Evolutionary conservation across 202 grass and related monocot species (phyloP).

Genomic region (Zoysia matrella): DNA sequence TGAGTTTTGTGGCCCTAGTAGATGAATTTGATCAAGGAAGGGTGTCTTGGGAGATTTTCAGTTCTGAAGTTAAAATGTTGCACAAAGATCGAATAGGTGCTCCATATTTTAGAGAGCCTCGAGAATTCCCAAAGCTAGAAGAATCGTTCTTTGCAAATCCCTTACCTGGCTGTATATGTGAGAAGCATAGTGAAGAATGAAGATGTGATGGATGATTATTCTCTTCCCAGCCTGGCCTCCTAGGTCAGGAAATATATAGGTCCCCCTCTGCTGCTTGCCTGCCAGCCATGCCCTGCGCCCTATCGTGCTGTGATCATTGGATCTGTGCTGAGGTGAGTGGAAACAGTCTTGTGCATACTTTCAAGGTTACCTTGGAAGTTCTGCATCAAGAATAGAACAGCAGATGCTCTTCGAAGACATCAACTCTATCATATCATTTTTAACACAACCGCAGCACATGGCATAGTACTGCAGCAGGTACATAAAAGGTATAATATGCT

Average conservation of each 20-base stretch:
- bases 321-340: neutral
- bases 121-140: slow-evolving; percentile 92
- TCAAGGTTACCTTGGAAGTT: slow-evolving; percentile 3
- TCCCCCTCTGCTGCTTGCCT: neutral
- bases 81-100: slow-evolving; percentile 70
- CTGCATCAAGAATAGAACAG: neutral
- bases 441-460: slow-evolving; percentile 4
- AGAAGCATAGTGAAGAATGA: slow-evolving; percentile 67
- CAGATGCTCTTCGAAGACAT: neutral
- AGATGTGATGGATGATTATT: slow-evolving; percentile 10
- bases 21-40: slow-evolving; percentile 87
- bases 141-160: slow-evolving; percentile 97
- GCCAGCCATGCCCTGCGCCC: neutral
- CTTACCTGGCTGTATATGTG: slow-evolving; percentile 89
- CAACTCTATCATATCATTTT: neutral
- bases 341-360: neutral
- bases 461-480: slow-evolving; percentile 6
- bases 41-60: slow-evolving; percentile 81
- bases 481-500: slow-evolving; percentile 29
- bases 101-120: slow-evolving; percentile 82
- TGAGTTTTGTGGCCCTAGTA: slow-evolving; percentile 77
- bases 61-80: slow-evolving; percentile 77
- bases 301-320: neutral
- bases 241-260: slow-evolving; percentile 20
- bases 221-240: neutral